These are phyloP conservation scores for Liquidambar formosana DNA, from an alignment of 164 flowering plant genomes.

Conservation along the genomic window DNA sequence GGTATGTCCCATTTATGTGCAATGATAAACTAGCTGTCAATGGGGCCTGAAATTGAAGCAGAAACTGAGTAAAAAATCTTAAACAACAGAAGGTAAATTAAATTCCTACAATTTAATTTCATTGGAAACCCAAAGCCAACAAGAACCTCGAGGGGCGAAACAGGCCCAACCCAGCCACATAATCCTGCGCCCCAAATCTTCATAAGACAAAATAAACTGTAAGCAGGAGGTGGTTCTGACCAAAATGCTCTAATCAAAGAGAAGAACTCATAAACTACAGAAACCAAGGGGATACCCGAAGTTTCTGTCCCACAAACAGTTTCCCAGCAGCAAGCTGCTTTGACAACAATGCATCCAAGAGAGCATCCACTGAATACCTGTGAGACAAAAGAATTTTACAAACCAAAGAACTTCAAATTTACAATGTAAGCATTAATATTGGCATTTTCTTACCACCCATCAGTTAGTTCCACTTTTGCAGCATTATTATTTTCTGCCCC, in stretches of 20 bases:
- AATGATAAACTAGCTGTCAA: constrained; percentile 44
- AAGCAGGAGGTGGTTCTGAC: constrained; percentile 14
- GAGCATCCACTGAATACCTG: constrained; percentile 84
- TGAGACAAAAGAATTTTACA: constrained; percentile 13
- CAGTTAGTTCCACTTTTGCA: constrained; percentile 77
- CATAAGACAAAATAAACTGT: constrained; percentile 25
- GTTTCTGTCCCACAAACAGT: constrained; percentile 89
- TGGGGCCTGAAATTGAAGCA: constrained; percentile 49
- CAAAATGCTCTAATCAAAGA: constrained; percentile 9
- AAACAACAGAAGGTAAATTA: background rate
- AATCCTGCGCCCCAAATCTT: constrained; percentile 93
- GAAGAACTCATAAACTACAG: background rate
- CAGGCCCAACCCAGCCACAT: constrained; percentile 83
- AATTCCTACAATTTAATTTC: background rate
- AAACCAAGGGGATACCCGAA: constrained; percentile 59
- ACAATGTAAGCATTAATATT: background rate
- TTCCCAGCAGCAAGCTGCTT: constrained; percentile 65
- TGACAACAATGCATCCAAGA: constrained; percentile 64
- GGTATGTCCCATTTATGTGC: constrained; percentile 90
- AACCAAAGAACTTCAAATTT: constrained; percentile 4
- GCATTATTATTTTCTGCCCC: constrained; percentile 20
- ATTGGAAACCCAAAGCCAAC: constrained; percentile 8
- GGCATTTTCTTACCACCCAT: constrained; percentile 83
- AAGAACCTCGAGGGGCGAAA: constrained; percentile 88
- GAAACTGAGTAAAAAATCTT: constrained; percentile 7